phyloP scores from a whole-genome alignment of 2,329 filamentous ascomycete genomes.

The Talaromyces islandicus region DNA sequence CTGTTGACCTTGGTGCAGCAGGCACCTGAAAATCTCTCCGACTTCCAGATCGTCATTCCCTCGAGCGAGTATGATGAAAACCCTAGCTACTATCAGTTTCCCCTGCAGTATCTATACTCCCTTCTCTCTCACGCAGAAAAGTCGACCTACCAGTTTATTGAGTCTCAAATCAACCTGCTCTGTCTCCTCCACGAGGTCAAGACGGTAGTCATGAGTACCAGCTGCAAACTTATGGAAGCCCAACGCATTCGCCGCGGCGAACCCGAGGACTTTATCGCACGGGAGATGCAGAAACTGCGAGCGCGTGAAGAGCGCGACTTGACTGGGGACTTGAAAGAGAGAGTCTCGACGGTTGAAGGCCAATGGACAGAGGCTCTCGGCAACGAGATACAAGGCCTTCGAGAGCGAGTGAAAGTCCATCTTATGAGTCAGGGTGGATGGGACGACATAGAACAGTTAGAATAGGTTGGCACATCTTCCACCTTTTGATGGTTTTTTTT shows the following conservation, averaged over 20 bases:
- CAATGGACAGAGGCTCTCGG: conserved; percentile 89
- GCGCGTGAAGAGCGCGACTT: conserved; percentile 63
- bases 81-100: conserved; percentile 70
- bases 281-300: conserved; percentile 53
- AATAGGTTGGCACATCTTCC: conserved; percentile 31
- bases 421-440: conserved; percentile 75
- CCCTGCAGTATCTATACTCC: conserved; percentile 84
- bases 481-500: conserved; percentile 5
- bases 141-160: conserved; percentile 94
- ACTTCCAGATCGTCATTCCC: conserved; percentile 73
- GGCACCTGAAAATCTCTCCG: conserved; percentile 54
- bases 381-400: conserved; percentile 65
- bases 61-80: conserved; percentile 77
- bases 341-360: conserved; percentile 81
- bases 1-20: conserved; percentile 72
- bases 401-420: conserved; percentile 66
- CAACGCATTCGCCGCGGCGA: conserved; percentile 49
- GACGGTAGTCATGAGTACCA: conserved; percentile 66
- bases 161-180: conserved; percentile 83
- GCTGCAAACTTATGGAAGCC: conserved; percentile 61
- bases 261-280: conserved; percentile 35
- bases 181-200: conserved; percentile 89
- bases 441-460: conserved; percentile 66
- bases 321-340: conserved; percentile 86
- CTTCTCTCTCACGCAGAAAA: conserved; percentile 83